Evolutionary conservation across 2,329 filamentous ascomycete species (phyloP).

Genomic region (Diaporthe batatas): DNA sequence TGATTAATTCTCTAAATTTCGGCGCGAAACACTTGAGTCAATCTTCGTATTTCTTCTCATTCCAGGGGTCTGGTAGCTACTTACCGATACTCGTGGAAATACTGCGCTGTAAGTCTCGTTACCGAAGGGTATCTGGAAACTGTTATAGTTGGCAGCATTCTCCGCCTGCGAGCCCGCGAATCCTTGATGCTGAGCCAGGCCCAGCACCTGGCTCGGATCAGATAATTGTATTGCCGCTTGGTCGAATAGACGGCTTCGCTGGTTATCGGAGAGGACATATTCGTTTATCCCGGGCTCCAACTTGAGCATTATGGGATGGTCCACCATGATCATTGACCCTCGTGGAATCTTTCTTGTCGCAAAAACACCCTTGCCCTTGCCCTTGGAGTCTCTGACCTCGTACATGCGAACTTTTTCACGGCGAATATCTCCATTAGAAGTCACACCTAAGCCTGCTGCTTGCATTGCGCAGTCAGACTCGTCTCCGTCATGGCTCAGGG

Average conservation of each 20-base stretch:
- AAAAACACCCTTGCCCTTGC: slow-evolving; percentile 18
- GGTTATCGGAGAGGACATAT: background rate
- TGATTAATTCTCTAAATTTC: slow-evolving; percentile 3
- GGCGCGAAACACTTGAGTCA: background rate
- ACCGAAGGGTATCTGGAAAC: background rate
- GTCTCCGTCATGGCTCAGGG: background rate
- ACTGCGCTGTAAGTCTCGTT: slow-evolving; percentile 20
- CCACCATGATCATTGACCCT: background rate
- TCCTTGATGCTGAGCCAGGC: slow-evolving; percentile 1
- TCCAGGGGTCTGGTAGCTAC: background rate
- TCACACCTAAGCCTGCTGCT: background rate
- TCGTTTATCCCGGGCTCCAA: background rate
- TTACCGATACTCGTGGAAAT: slow-evolving; percentile 1
- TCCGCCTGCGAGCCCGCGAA: slow-evolving; percentile 18
- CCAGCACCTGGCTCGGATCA: background rate
- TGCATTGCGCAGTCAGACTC: background rate
- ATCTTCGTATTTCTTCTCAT: no score
- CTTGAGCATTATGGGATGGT: slow-evolving; percentile 15
- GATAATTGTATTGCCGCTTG: slow-evolving; percentile 1
- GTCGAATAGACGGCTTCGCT: background rate
- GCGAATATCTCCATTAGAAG: background rate
- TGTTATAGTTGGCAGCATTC: slow-evolving; percentile 25
- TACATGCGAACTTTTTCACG: background rate
- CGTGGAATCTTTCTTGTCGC: slow-evolving; percentile 8
- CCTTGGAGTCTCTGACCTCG: background rate